Base-by-base conservation (phyloP, 768 basidiomycete genomes). In the Psilocybe azurescens region DNA sequence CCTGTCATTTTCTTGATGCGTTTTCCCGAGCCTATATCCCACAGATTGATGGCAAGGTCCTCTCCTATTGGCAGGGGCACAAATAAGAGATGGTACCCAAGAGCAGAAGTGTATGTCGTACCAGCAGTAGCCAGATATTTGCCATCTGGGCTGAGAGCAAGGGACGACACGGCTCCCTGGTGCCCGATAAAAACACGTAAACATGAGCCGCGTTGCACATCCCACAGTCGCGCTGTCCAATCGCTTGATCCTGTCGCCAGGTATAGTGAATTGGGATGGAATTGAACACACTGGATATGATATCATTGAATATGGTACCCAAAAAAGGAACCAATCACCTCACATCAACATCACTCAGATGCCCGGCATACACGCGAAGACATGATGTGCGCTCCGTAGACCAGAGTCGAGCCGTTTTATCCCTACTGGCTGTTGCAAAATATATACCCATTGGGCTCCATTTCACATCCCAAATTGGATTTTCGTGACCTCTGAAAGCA, bases 361-460 rank as follows among this genome's bases (percentile, higher is more conserved):
- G 97, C 0, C 97, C 97, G 3, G 94, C 95, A 75, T 97, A 99
- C 68, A 98, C 89, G 63, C 97, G 80, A 58, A 99, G 72, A 61
- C 95, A 91, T 5, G 89, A 87, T 9, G 88, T 88, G 61, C 95
- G 82, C 71, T 99, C 97, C 1, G 96, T 96, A 18, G 93, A 94
- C 97, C 97, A 99, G 54, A 99, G 81, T 70, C 96, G 83, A 0
- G 97, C 97, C 3, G 97, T 97, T 61, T 94, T 81, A 75, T 99
- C 97, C 56, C 97, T 81, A 68, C 95, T 96, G 16, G 88, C 96
- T 16, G 93, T 97, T 6, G 97, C 97, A 74, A 99, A 99, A 77
- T 99, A 98, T n/a, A 96, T 87, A 3, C 97, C 96, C 82, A 94
- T 89, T 9, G 97, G 97, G 70, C 94, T 96, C 97, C 97, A 99